Percentiles rank a stretch among this genome's conserved stretches.
Evolutionary conservation across 2,329 filamentous ascomycete species (phyloP).

Genomic region (Teratosphaeria viscida): DNA sequence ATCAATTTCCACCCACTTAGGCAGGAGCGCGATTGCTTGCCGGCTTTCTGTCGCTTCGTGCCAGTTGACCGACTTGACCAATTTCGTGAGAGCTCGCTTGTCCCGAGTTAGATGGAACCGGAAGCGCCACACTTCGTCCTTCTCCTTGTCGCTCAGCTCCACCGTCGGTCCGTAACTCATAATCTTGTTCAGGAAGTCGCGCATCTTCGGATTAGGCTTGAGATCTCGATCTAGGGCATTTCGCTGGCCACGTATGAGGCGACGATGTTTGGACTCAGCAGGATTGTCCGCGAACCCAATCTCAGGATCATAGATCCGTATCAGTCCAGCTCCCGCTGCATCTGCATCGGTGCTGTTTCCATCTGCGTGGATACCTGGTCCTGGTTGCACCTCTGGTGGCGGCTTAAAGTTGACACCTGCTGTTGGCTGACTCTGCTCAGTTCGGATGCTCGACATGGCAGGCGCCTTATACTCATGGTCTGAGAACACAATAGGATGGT

Average conservation of each 20-base stretch:
- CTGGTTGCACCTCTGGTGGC: slow-evolving; percentile 78
- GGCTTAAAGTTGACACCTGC: slow-evolving; percentile 65
- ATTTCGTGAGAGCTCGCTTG: slow-evolving; percentile 80
- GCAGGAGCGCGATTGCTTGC: slow-evolving; percentile 79
- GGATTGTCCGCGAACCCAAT: slow-evolving; percentile 83
- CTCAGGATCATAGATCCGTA: slow-evolving; percentile 88
- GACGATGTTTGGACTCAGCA: slow-evolving; percentile 86
- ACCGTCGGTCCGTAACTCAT: slow-evolving; percentile 90
- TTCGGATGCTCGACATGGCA: slow-evolving; percentile 59
- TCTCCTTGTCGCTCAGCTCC: slow-evolving; percentile 76
- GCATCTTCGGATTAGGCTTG: slow-evolving; percentile 89
- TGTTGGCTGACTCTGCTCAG: slow-evolving; percentile 47
- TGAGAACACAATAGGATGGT: slow-evolving; percentile 89
- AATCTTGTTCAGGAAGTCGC: slow-evolving; percentile 84
- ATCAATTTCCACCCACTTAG: slow-evolving; percentile 93
- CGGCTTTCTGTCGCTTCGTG: slow-evolving; percentile 71
- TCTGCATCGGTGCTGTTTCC: slow-evolving; percentile 41
- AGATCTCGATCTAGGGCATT: slow-evolving; percentile 90
- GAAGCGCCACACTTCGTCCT: slow-evolving; percentile 96
- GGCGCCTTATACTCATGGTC: slow-evolving; percentile 86
- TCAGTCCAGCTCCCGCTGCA: slow-evolving; percentile 51
- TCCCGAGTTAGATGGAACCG: slow-evolving; percentile 87
- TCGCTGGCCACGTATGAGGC: slow-evolving; percentile 81
- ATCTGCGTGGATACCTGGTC: slow-evolving; percentile 72
- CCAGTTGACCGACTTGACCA: slow-evolving; percentile 97